phyloP scores from a whole-genome alignment of 2,329 filamentous ascomycete genomes.

The Aspergillus udagawae region DNA sequence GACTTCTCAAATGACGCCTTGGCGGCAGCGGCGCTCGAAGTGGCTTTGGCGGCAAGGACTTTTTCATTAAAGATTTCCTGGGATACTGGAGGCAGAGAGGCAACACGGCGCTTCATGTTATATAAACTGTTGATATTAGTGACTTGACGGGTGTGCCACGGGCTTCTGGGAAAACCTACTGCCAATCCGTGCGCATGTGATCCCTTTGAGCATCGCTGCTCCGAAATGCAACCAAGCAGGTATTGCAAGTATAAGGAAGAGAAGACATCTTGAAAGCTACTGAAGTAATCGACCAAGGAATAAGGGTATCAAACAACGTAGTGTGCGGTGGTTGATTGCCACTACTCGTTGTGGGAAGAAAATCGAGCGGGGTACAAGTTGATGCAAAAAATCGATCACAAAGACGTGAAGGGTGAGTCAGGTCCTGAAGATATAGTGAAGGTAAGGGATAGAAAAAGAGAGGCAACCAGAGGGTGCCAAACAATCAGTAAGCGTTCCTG shows the following conservation, averaged over 20 bases:
- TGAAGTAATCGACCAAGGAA: constrained; percentile 19
- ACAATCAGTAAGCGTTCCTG: neutral
- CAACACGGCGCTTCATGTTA: constrained; percentile 92
- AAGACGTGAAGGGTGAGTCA: neutral
- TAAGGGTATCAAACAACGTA: constrained; percentile 7
- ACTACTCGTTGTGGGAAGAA: neutral
- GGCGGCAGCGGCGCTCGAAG: constrained; percentile 76
- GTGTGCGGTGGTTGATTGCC: constrained; percentile 27
- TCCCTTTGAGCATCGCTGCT: constrained; percentile 87
- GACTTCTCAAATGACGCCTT: constrained; percentile 82
- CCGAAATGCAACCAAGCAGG: constrained; percentile 93
- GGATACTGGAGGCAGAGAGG: constrained; percentile 82
- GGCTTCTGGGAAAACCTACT: constrained; percentile 57
- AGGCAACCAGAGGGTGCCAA: neutral
- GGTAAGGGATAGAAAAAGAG: neutral
- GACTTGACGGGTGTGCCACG: neutral
- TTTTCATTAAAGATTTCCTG: constrained; percentile 95
- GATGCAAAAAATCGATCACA: neutral
- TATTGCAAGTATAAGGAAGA: constrained; percentile 97
- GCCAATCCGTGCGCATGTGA: constrained; percentile 99
- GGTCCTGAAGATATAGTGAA: neutral
- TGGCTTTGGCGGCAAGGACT: constrained; percentile 84
- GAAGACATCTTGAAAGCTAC: constrained; percentile 43
- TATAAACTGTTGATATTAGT: constrained; percentile 62
- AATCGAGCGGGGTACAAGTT: constrained; percentile 16